phyloP scores from a whole-genome alignment of 495 filamentous ascomycete genomes.

The Polyplosphaeria fusca region DNA sequence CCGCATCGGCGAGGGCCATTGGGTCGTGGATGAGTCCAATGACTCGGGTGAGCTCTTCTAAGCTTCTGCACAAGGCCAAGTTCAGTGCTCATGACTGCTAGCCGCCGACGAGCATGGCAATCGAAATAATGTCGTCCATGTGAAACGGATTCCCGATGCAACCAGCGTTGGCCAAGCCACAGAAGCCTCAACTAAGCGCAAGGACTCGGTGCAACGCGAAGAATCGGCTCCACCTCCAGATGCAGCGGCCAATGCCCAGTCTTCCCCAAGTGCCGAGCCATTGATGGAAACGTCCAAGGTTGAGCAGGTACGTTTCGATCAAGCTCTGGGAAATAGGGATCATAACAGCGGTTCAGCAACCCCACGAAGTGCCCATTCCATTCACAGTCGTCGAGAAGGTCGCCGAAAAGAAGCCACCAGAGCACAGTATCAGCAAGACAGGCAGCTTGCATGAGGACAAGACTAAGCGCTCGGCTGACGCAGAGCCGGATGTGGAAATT shows the following conservation, averaged over 20 bases:
- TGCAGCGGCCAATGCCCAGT: no score
- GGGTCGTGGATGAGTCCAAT: constrained; percentile 57
- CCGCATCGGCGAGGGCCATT: constrained; percentile 58
- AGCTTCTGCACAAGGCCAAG: neutral
- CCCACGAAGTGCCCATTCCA: constrained; percentile 17
- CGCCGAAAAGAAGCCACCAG: constrained; percentile 14
- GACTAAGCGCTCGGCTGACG: constrained; percentile 27
- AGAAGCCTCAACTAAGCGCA: neutral
- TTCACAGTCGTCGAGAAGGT: constrained; percentile 32
- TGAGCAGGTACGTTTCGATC: no score
- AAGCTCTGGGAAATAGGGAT: no score
- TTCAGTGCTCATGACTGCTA: constrained; percentile 29
- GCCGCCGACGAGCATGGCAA: constrained; percentile 56
- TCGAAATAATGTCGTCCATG: constrained; percentile 55
- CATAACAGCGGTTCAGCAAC: neutral
- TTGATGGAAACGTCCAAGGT: no score
- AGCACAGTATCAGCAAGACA: constrained; percentile 22
- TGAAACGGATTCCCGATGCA: constrained; percentile 21
- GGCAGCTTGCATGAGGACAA: constrained; percentile 18
- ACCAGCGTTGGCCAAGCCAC: neutral
- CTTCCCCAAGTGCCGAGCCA: no score
- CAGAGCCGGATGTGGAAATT: constrained; percentile 26
- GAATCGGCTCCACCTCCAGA: no score
- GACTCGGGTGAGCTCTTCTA: constrained; percentile 47
- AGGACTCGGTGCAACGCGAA: neutral